Conservation (phyloP, 768 basidiomycete genomes). For the Symmetrospora coprosmae region DNA sequence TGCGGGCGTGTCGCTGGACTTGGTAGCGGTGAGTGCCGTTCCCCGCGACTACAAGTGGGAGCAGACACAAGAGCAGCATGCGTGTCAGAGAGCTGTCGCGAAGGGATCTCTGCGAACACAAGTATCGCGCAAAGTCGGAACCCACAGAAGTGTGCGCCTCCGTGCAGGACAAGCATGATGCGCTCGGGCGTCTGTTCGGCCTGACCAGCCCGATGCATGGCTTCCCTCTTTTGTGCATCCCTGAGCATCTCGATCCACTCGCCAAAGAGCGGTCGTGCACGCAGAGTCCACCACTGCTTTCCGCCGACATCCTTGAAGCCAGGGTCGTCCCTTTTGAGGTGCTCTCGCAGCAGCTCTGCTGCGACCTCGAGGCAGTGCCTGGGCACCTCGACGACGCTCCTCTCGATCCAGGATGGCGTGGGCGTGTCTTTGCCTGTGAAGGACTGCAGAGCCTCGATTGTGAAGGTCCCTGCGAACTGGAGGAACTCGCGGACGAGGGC, state of each 20-base stretch:
- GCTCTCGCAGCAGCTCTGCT: conserved; percentile 33
- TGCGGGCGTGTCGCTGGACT: conserved; percentile 73
- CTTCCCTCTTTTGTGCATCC: conserved; percentile 31
- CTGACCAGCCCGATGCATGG: neutral
- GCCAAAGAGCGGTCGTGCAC: conserved; percentile 35
- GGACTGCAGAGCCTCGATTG: conserved; percentile 37
- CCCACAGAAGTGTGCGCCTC: conserved; percentile 38
- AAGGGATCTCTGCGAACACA: conserved; percentile 37
- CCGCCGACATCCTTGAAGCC: conserved; percentile 36
- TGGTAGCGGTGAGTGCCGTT: conserved; percentile 42
- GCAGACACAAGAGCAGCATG: conserved; percentile 55
- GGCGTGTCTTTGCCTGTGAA: conserved; percentile 31
- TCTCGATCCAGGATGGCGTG: conserved; percentile 36
- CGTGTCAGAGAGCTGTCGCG: neutral
- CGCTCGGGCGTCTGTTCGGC: neutral
- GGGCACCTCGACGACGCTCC: conserved; percentile 33
- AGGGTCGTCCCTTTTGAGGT: conserved; percentile 31
- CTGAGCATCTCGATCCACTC: conserved; percentile 41
- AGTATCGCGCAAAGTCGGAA: conserved; percentile 32
- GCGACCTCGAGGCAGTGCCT: conserved; percentile 31
- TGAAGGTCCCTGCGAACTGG: conserved; percentile 35
- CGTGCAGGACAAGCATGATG: conserved; percentile 37
- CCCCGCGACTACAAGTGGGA: too few species aligned
- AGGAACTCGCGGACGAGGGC: conserved; percentile 37
- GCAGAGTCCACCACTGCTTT: conserved; percentile 36